Evolutionary conservation across 768 basidiomycete species (phyloP).

Genomic region (Kockovaella imperatae): DNA sequence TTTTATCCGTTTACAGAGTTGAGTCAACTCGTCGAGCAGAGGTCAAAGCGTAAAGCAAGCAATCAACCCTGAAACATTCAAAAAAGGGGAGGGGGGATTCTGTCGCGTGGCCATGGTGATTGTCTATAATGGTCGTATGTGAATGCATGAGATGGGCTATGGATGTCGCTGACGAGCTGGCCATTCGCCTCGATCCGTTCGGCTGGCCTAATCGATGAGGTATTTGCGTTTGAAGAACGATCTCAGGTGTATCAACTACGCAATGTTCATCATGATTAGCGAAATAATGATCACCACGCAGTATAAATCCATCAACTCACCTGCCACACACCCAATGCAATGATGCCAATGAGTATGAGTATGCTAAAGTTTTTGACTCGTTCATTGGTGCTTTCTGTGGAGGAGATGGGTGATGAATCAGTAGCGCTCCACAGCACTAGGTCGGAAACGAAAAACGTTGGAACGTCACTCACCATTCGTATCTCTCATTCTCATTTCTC

Average conservation of each 20-base stretch:
- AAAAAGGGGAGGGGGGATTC: too few species aligned
- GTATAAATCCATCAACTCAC: slow-evolving; percentile 15
- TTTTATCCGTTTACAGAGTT: too few species aligned
- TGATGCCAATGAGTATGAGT: slow-evolving; percentile 70
- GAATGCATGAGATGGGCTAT: too few species aligned
- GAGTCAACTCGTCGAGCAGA: too few species aligned
- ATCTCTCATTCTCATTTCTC: slow-evolving; percentile 78
- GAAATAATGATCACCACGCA: background rate
- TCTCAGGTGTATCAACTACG: slow-evolving; percentile 71
- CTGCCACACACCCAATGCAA: slow-evolving; percentile 84
- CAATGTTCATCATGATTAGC: background rate
- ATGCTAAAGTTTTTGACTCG: slow-evolving; percentile 90
- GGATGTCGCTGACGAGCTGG: too few species aligned
- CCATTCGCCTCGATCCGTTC: too few species aligned
- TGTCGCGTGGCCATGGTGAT: too few species aligned
- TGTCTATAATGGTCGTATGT: too few species aligned
- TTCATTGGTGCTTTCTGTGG: slow-evolving; percentile 74
- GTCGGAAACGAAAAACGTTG: background rate
- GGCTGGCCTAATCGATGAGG: slow-evolving; percentile 44
- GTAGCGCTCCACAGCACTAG: background rate
- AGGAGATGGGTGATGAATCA: background rate
- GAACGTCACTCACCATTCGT: slow-evolving; percentile 74
- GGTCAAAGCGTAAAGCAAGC: too few species aligned
- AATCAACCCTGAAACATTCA: too few species aligned
- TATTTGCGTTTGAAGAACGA: slow-evolving; percentile 84